A percentile compares a stretch with the other conserved stretches of the same genome.
Evolutionary conservation across 179 eudicot species (phyloP).

Genomic region (Sideroxylon spinosum): DNA sequence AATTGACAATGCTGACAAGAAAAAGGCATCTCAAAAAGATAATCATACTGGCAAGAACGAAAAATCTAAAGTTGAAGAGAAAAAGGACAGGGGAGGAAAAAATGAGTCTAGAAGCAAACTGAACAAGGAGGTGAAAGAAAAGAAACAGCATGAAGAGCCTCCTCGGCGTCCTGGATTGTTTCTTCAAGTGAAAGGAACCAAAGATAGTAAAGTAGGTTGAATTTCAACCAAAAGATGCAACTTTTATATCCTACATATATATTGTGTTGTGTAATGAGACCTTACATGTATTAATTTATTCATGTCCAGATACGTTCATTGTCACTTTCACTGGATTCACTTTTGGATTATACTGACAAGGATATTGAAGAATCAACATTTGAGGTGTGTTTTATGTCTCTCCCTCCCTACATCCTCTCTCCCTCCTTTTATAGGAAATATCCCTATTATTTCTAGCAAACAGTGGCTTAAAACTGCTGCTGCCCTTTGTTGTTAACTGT

Average conservation of each 20-base stretch:
- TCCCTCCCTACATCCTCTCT: not conserved
- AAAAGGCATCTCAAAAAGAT: constrained; percentile 34
- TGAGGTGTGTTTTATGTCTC: constrained; percentile 44
- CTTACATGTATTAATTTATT: constrained; percentile 11
- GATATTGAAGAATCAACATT: constrained; percentile 86
- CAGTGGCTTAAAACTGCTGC: not conserved
- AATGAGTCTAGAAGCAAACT: constrained; percentile 50
- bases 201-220: constrained; percentile 53
- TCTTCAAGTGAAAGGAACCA: constrained; percentile 61
- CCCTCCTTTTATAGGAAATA: not conserved
- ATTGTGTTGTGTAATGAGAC: no score
- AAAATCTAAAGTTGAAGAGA: constrained; percentile 49
- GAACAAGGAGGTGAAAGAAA: constrained; percentile 52
- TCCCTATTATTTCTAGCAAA: not conserved
- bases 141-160: constrained; percentile 65
- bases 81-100: constrained; percentile 47
- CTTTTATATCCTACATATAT: not conserved
- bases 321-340: constrained; percentile 87
- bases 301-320: constrained; percentile 66
- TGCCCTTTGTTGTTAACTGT: not conserved
- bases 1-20: constrained; percentile 20
- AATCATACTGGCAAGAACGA: constrained; percentile 30
- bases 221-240: not conserved
- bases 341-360: constrained; percentile 76
- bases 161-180: constrained; percentile 84